phyloP scores from a whole-genome alignment of 2,329 filamentous ascomycete genomes.

The Cylindrodendrum hubeiense region DNA sequence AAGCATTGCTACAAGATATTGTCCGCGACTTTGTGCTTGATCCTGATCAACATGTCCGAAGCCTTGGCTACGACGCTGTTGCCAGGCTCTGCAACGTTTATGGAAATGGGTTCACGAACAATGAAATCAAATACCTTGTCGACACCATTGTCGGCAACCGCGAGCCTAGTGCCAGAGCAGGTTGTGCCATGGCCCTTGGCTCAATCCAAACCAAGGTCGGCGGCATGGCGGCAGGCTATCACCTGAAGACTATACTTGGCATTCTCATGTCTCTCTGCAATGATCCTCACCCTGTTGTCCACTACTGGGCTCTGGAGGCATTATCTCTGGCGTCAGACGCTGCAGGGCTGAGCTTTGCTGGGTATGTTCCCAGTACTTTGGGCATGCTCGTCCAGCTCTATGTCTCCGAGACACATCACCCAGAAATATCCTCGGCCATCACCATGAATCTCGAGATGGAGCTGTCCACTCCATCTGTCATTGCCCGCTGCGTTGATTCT shows the following conservation, averaged over 20 bases:
- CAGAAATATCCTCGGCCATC: slow-evolving; percentile 81
- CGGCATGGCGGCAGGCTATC: slow-evolving; percentile 96
- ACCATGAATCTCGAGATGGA: slow-evolving; percentile 94
- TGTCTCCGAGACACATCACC: slow-evolving; percentile 89
- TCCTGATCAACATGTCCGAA: slow-evolving; percentile 87
- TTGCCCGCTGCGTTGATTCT: slow-evolving; percentile 92
- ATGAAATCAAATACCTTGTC: slow-evolving; percentile 90
- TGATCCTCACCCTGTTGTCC: slow-evolving; percentile 93
- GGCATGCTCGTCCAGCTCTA: slow-evolving; percentile 96
- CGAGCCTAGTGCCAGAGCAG: slow-evolving; percentile 92
- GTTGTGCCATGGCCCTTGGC: slow-evolving; percentile 93
- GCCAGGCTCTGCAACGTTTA: slow-evolving; percentile 87
- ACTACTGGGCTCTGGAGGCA: slow-evolving; percentile 96
- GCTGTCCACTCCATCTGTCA: slow-evolving; percentile 82
- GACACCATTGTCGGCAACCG: slow-evolving; percentile 95
- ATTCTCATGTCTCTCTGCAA: slow-evolving; percentile 98
- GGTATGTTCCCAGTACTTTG: slow-evolving; percentile 89
- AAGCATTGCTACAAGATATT: slow-evolving; percentile 86
- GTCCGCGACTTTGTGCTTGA: slow-evolving; percentile 80
- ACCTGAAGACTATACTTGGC: slow-evolving; percentile 96
- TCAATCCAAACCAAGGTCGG: slow-evolving; percentile 96
- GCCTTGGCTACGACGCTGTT: slow-evolving; percentile 85
- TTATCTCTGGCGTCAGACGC: slow-evolving; percentile 89
- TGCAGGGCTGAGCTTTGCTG: slow-evolving; percentile 90
- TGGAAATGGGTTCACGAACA: slow-evolving; percentile 89